Percentiles rank a stretch among this genome's conserved stretches.
These are phyloP conservation scores for Naematelia encephala DNA, from an alignment of 768 basidiomycete genomes.

Conservation along the genomic window DNA sequence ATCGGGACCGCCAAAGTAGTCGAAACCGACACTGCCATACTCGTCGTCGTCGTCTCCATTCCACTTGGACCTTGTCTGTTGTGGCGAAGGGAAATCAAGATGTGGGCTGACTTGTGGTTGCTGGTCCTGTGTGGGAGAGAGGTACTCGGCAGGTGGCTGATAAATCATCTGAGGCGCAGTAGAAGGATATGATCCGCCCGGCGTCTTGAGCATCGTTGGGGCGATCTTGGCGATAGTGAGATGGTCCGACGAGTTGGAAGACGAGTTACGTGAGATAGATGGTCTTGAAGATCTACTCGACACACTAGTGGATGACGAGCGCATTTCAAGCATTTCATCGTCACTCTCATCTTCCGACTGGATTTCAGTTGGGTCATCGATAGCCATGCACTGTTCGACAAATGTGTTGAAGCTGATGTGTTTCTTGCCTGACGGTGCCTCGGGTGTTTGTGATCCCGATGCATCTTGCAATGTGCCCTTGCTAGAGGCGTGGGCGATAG, in stretches of 20 bases:
- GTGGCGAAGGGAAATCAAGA: conserved; percentile 46
- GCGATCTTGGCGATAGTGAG: conserved; percentile 71
- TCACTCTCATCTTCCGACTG: conserved; percentile 51
- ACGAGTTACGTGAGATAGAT: conserved; percentile 37
- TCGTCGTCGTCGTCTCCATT: conserved; percentile 52
- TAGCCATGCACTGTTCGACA: conserved; percentile 84
- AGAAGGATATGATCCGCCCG: conserved; percentile 35
- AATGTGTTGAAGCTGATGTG: conserved; percentile 98
- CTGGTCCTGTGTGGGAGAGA: conserved; percentile 22
- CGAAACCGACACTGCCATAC: conserved; percentile 56
- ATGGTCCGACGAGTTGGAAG: conserved; percentile 54
- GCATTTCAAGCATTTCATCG: conserved; percentile 66
- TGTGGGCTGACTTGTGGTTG: conserved; percentile 22
- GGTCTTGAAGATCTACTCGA: conserved; percentile 44
- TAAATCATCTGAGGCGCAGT: conserved; percentile 49
- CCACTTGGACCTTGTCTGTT: conserved; percentile 41
- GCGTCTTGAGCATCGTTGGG: conserved; percentile 81
- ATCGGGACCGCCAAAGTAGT: conserved; percentile 63
- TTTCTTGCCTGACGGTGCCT: conserved; percentile 56
- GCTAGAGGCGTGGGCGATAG: conserved; percentile 45
- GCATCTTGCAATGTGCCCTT: conserved; percentile 46
- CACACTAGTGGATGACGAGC: conserved; percentile 51
- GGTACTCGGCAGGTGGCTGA: conserved; percentile 46
- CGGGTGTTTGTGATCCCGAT: conserved; percentile 5
- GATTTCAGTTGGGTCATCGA: conserved; percentile 51